These are phyloP conservation scores for Hibiscus trionum DNA, from an alignment of 345 rosid genomes.

Conservation along the genomic window DNA sequence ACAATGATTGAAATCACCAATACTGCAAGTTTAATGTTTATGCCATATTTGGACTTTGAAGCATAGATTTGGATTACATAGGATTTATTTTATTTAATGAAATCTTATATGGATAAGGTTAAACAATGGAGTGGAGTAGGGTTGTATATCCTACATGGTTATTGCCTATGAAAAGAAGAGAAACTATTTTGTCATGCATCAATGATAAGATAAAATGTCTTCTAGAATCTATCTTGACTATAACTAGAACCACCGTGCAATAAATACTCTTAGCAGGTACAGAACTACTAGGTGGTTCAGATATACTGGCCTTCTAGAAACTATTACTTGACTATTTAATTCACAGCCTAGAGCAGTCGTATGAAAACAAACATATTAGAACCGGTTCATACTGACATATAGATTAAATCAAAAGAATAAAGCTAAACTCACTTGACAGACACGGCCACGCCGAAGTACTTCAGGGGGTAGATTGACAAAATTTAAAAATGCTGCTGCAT, in stretches of 20 bases:
- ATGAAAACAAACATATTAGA: neutral
- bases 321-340: neutral
- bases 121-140: neutral
- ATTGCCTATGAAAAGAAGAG: neutral
- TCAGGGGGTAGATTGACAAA: conserved; percentile 50
- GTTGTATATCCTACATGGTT: neutral
- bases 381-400: neutral
- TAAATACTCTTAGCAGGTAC: neutral
- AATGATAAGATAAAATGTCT: neutral
- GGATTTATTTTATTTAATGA: neutral
- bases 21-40: neutral
- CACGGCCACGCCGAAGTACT: conserved; percentile 70
- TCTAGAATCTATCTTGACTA: neutral
- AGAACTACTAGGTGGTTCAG: neutral
- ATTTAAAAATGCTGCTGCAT: conserved; percentile 86
- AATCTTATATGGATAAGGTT: neutral
- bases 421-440: conserved; percentile 44
- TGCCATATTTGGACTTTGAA: neutral
- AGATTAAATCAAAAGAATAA: neutral
- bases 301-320: neutral
- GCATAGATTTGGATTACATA: neutral
- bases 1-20: neutral
- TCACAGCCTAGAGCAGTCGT: neutral
- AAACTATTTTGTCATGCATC: neutral
- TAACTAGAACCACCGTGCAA: neutral